Evolutionary conservation across 768 basidiomycete genomes (phyloP).

Genomic region (Multifurca ochricompacta): DNA sequence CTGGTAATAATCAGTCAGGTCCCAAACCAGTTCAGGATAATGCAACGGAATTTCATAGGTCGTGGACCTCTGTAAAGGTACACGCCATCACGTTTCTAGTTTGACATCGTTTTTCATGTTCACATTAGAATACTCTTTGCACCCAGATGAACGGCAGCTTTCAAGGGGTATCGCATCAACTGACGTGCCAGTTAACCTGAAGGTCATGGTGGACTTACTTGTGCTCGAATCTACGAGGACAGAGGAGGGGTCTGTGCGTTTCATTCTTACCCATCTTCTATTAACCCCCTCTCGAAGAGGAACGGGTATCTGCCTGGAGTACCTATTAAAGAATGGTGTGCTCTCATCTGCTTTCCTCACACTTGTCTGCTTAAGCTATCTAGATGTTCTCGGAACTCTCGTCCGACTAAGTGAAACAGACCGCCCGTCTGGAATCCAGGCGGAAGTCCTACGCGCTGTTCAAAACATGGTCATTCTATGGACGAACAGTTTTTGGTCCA

Average conservation of each 20-base stretch:
- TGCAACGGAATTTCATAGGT: conserved; percentile 63
- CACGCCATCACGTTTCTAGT: conserved; percentile 5
- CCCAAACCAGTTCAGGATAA: conserved; percentile 54
- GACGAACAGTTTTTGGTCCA: conserved; percentile 94
- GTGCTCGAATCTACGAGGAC: conserved; percentile 77
- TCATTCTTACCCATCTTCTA: not conserved
- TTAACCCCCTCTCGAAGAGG: conserved; percentile 38
- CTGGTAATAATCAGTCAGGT: conserved; percentile 35
- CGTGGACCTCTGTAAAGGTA: conserved; percentile 73
- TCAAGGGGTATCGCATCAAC: conserved; percentile 74
- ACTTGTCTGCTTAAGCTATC: conserved; percentile 3
- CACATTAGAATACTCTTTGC: conserved; percentile 63
- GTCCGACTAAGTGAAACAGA: conserved; percentile 83
- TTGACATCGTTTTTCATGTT: conserved; percentile 10
- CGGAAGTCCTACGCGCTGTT: conserved; percentile 77
- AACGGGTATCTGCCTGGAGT: conserved; percentile 87
- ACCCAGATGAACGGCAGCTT: conserved; percentile 87
- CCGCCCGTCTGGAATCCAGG: conserved; percentile 83
- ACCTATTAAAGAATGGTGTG: conserved; percentile 80
- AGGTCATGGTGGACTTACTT: conserved; percentile 76
- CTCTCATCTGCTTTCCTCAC: not conserved
- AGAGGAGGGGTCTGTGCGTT: conserved; percentile 75
- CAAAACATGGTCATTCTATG: conserved; percentile 87
- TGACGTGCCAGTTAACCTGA: conserved; percentile 66
- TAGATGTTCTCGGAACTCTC: conserved; percentile 77